Base-by-base conservation (phyloP, 163 green algal species). In the Volvox carteri region DNA sequence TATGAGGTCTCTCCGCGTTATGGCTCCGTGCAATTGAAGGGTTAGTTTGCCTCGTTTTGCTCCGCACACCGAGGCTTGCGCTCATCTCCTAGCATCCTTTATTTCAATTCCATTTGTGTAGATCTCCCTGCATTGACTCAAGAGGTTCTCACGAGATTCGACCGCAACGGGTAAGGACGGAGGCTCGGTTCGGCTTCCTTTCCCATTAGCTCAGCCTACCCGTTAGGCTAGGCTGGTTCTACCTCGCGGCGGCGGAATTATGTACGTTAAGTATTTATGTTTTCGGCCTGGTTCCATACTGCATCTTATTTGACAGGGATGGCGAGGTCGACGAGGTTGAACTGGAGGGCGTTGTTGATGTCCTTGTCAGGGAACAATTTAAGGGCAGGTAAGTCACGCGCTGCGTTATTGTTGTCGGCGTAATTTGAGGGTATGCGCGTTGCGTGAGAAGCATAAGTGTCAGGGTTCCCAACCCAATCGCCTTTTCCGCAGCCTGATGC, bases 1-100 rank as follows among this genome's bases (percentile, higher is more conserved):
- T 81, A 81, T 65, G 73, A 81, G n/a, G 73, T 65, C 23, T 84
- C 37, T 30, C 75, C 75, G 11, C 75, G 75, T 18, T 50, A 84
- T 50, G 75, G 75, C 0, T 84, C 75, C 60, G 75, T 84, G 11
- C n/a, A 52, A 16, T n/a, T 84, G 12, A 84, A 70, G 46, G 75
- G 75, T 84, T 21, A 68, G 75, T 50, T 44, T 7, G 70, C 33
- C 70, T 16, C 70, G 41, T 56, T 78, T 39, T 80, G 73, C n/a
- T 67, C 44, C 73, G 42, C 44, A 33, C 62, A 44, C 73, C 73
- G 73, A 19, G n/a, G 21, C 30, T 12, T 25, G 9, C 70, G 44
- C 70, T 39, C 21, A 33, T 37, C n/a, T 1, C 33, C 67, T 50
- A 50, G 37, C 41, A 16, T 33, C 70, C 33, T 8, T 42, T 25